Percentiles rank a stretch among this genome's conserved stretches.
Conservation (phyloP, 1,139 yeast genomes). For the Waltiozyma sp. region DNA sequence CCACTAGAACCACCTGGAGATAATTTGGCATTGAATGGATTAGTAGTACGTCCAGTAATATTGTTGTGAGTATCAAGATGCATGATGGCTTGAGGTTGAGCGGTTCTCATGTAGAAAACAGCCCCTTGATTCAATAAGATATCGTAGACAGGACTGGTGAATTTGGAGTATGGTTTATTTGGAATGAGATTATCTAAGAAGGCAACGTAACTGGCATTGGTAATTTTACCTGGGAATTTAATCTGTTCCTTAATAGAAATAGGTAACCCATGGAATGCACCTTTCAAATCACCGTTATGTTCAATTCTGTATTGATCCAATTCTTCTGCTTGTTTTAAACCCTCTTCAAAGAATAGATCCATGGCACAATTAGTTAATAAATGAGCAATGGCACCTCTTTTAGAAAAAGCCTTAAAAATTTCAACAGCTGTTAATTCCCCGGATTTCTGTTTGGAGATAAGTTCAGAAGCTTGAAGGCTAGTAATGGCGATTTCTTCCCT, state of each 20-base stretch:
- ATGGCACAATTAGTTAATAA: constrained; percentile 49
- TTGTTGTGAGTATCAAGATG: constrained; percentile 40
- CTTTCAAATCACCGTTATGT: constrained; percentile 46
- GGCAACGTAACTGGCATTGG: constrained; percentile 57
- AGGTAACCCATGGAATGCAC: constrained; percentile 73
- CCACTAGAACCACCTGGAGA: constrained; percentile 68
- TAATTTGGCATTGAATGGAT: constrained; percentile 41
- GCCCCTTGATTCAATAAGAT: constrained; percentile 57
- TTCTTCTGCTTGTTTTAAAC: constrained; percentile 40
- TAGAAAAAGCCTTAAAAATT: constrained; percentile 40
- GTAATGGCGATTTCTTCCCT: constrained; percentile 26
- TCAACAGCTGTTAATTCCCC: constrained; percentile 30
- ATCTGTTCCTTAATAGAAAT: constrained; percentile 67
- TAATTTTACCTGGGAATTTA: constrained; percentile 44
- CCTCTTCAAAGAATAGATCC: constrained; percentile 49
- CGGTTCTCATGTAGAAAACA: constrained; percentile 44
- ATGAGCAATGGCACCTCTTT: constrained; percentile 37
- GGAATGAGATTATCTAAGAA: constrained; percentile 38
- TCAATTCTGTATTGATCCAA: constrained; percentile 43
- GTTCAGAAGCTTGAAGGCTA: constrained; percentile 20
- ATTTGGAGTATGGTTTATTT: constrained; percentile 17
- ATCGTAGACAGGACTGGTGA: constrained; percentile 41
- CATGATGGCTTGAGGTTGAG: constrained; percentile 52
- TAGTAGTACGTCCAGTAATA: constrained; percentile 41
- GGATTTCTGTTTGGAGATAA: constrained; percentile 14